Conservation (phyloP, 305 asterid genomes). For the Fraxinus ornus region DNA sequence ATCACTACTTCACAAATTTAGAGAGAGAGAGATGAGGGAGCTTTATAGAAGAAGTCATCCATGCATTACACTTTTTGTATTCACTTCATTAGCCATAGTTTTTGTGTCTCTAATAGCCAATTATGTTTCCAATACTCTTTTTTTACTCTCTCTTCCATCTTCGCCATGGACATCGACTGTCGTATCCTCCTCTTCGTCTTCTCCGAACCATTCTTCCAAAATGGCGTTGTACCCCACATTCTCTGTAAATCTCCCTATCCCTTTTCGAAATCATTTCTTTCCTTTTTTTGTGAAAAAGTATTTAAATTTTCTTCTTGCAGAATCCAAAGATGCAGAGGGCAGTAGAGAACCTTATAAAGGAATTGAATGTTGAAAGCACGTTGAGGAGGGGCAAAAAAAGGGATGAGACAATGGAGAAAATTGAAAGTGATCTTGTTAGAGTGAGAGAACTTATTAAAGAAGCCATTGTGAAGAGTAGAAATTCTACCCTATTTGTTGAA, state of each 20-base stretch:
- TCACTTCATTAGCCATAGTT: slow-evolving; percentile 27
- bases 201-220: background rate
- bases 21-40: slow-evolving; percentile 4
- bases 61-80: slow-evolving; percentile 27
- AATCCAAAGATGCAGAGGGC: slow-evolving; percentile 51
- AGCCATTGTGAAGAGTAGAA: slow-evolving; percentile 35
- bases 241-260: slow-evolving; percentile 32
- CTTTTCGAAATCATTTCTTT: background rate
- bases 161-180: slow-evolving; percentile 24
- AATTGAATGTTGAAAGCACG: slow-evolving; percentile 36
- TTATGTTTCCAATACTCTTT: slow-evolving; percentile 23
- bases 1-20: slow-evolving; percentile 5
- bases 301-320: slow-evolving; percentile 19
- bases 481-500: slow-evolving; percentile 6
- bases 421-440: slow-evolving; percentile 45
- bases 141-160: slow-evolving; percentile 33
- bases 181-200: slow-evolving; percentile 3
- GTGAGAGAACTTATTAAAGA: slow-evolving; percentile 49
- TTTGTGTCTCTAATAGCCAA: slow-evolving; percentile 25
- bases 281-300: background rate
- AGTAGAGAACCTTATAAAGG: slow-evolving; percentile 37
- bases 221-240: slow-evolving; percentile 49
- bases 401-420: slow-evolving; percentile 40
- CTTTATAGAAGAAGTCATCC: slow-evolving; percentile 26
- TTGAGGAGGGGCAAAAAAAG: slow-evolving; percentile 35